phyloP scores from a whole-genome alignment of 352 stramenopile genomes.

The Phytopythium oedochilum region DNA sequence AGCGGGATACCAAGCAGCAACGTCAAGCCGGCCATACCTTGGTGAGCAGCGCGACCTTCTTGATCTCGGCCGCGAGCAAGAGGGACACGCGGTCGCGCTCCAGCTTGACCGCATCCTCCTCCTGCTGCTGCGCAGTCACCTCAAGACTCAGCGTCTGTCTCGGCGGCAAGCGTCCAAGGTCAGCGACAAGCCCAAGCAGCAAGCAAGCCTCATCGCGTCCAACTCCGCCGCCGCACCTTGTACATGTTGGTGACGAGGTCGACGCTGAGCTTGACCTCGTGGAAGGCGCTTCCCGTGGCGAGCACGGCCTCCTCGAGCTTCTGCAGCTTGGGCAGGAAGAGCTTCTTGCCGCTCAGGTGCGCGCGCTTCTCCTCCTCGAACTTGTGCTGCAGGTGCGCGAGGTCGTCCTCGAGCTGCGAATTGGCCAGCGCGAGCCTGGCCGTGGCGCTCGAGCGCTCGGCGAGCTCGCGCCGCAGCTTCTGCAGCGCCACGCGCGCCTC shows the following conservation, averaged over 20 bases:
- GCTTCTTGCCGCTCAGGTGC: constrained; percentile 63
- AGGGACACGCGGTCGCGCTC: constrained; percentile 49
- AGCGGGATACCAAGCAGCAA: background rate
- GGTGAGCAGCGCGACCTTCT: constrained; percentile 64
- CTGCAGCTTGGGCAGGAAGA: constrained; percentile 65
- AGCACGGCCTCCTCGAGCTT: constrained; percentile 70
- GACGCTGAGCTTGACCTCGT: constrained; percentile 79
- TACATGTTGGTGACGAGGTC: constrained; percentile 87
- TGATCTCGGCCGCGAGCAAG: constrained; percentile 61
- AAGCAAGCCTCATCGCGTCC: background rate
- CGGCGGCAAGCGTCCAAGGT: background rate
- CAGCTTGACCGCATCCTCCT: constrained; percentile 58
- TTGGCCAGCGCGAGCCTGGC: constrained; percentile 57
- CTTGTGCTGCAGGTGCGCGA: constrained; percentile 53
- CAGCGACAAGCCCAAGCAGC: background rate
- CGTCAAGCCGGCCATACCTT: constrained; percentile 26
- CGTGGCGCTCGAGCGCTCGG: constrained; percentile 52
- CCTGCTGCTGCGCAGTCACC: constrained; percentile 39
- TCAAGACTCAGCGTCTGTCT: constrained; percentile 20
- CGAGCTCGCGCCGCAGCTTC: constrained; percentile 68
- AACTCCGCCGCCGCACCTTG: constrained; percentile 30
- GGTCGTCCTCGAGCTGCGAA: constrained; percentile 73
- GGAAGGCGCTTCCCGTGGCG: constrained; percentile 49
- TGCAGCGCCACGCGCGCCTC: constrained; percentile 65
- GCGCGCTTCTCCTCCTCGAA: constrained; percentile 67